Percentiles rank a stretch among this genome's conserved stretches.
phyloP scores from a whole-genome alignment of 306 rosid species.

The Inga laurina region DNA sequence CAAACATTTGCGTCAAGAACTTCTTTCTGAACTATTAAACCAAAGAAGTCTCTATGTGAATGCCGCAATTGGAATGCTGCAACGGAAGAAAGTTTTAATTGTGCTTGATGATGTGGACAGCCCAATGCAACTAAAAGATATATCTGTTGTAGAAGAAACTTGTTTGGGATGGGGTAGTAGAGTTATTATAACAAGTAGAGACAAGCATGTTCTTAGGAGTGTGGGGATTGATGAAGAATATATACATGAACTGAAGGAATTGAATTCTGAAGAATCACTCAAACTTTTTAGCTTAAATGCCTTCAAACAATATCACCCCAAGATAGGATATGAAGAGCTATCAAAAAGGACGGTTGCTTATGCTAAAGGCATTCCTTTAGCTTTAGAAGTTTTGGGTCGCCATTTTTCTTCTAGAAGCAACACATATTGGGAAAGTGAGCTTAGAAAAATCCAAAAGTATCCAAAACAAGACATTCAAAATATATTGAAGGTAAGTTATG shows the following conservation, averaged over 20 bases:
- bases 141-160: background rate
- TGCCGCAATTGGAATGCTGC: slow-evolving; percentile 9
- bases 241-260: slow-evolving; percentile 17
- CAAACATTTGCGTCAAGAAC: too few species aligned
- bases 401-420: background rate
- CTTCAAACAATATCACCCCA: slow-evolving; percentile 23
- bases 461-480: slow-evolving; percentile 11
- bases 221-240: background rate
- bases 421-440: slow-evolving; percentile 12
- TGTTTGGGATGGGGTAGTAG: slow-evolving; percentile 26
- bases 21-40: too few species aligned
- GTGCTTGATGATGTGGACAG: slow-evolving; percentile 37
- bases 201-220: slow-evolving; percentile 18
- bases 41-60: background rate
- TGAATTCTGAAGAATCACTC: slow-evolving; percentile 32
- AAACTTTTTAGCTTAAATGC: slow-evolving; percentile 36
- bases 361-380: slow-evolving; percentile 29
- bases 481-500: slow-evolving; percentile 25
- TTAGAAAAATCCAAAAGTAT: slow-evolving; percentile 11
- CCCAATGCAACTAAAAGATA: background rate
- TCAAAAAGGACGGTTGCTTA: background rate
- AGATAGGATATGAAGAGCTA: slow-evolving; percentile 24
- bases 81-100: slow-evolving; percentile 14
- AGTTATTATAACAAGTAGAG: slow-evolving; percentile 35
- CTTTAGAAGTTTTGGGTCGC: slow-evolving; percentile 29